Percentiles rank a stretch among this genome's conserved stretches.
phyloP scores from a whole-genome alignment of 768 basidiomycete genomes.

The Galerina marginata region DNA sequence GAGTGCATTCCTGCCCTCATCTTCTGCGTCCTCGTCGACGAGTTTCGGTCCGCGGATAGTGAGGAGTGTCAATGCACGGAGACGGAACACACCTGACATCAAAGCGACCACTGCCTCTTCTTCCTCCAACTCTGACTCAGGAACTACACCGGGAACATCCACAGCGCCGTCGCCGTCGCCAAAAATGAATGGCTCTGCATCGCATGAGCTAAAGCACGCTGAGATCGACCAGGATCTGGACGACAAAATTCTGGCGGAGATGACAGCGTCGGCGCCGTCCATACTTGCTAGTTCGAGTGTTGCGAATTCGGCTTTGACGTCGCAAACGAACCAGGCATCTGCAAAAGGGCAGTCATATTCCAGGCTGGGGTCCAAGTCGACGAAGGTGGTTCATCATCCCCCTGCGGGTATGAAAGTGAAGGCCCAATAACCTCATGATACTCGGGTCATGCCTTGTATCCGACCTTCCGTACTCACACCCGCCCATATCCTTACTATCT shows the following conservation, averaged over 20 bases:
- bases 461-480: too few species aligned
- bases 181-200: slow-evolving; percentile 8
- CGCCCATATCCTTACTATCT: too few species aligned
- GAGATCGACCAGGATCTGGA: slow-evolving; percentile 5
- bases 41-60: slow-evolving; percentile 56
- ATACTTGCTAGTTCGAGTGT: slow-evolving; percentile 19
- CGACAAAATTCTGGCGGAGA: slow-evolving; percentile 18
- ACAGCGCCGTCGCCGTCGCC: background rate
- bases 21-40: slow-evolving; percentile 16
- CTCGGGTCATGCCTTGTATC: background rate
- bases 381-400: slow-evolving; percentile 19
- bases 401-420: background rate
- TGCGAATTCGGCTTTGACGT: slow-evolving; percentile 5
- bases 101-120: slow-evolving; percentile 9
- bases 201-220: background rate
- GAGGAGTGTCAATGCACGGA: slow-evolving; percentile 54
- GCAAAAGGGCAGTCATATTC: background rate
- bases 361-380: slow-evolving; percentile 24
- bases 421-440: background rate
- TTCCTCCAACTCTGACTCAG: background rate
- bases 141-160: background rate
- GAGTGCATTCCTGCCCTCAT: slow-evolving; percentile 19
- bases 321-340: background rate
- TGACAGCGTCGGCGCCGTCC: slow-evolving; percentile 32
- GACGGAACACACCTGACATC: slow-evolving; percentile 16